A percentile compares a stretch with the other conserved stretches of the same genome.
These are phyloP conservation scores for Pseudotsuga menziesii DNA, from an alignment of 75 land plant species.

Conservation along the genomic window DNA sequence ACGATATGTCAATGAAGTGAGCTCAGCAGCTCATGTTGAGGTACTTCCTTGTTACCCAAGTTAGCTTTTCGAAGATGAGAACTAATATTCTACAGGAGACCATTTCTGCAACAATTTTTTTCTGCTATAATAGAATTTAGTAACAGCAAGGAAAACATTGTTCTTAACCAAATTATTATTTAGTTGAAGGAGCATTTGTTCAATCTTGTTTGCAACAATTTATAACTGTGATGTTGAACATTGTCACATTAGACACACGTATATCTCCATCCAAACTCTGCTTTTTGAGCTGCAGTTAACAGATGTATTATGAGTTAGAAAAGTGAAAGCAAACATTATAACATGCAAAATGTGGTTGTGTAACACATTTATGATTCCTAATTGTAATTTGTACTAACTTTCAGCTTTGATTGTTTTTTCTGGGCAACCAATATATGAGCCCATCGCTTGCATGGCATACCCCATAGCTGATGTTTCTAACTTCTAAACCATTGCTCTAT, in stretches of 20 bases:
- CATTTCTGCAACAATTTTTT: neutral
- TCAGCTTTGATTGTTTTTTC: too few relatives aligned
- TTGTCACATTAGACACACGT: neutral
- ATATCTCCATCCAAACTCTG: neutral
- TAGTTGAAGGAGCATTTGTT: neutral
- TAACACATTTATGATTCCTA: neutral
- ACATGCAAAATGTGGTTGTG: neutral
- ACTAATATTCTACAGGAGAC: neutral
- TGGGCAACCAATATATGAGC: neutral
- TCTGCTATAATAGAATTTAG: neutral
- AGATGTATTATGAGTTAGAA: neutral
- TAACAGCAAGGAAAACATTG: neutral
- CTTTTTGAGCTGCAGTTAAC: neutral
- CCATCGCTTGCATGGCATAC: neutral
- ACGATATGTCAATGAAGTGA: constrained; percentile 87
- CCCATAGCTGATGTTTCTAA: neutral
- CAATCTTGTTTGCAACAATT: neutral
- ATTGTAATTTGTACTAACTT: neutral
- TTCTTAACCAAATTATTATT: neutral
- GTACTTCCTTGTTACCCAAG: constrained; percentile 16
- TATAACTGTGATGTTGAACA: neutral
- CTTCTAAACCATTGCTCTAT: neutral
- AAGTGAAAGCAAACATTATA: neutral
- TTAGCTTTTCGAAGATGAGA: too few relatives aligned
- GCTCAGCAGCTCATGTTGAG: constrained; percentile 97